Conservation (phyloP, 345 rosid species). For the sweet orange (Citrus sinensis) region DVS_A1.0 CM039165.1:34928001-34928500, state of each 20-base stretch:
- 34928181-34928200: background rate
- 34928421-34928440: no score
- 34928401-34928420: no score
- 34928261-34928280: slow-evolving; percentile 5
- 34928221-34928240: background rate
- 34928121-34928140: background rate
- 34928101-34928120: slow-evolving; percentile 12
- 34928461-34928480: no score
- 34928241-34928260: slow-evolving; percentile 26
- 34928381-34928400: no score
- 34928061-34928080: slow-evolving; percentile 29
- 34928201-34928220: background rate
- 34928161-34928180: background rate
- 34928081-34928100: slow-evolving; percentile 7
- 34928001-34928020: no score
- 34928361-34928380: background rate
- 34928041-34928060: background rate
- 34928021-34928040: background rate
- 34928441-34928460: no score
- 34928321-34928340: background rate
- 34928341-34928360: background rate
- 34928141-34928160: background rate
- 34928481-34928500: no score
- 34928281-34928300: background rate
- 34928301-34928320: no score